A percentile compares a stretch with the other conserved stretches of the same genome.
phyloP scores from a whole-genome alignment of 768 basidiomycete genomes.

The Auricularia heimuer region DNA sequence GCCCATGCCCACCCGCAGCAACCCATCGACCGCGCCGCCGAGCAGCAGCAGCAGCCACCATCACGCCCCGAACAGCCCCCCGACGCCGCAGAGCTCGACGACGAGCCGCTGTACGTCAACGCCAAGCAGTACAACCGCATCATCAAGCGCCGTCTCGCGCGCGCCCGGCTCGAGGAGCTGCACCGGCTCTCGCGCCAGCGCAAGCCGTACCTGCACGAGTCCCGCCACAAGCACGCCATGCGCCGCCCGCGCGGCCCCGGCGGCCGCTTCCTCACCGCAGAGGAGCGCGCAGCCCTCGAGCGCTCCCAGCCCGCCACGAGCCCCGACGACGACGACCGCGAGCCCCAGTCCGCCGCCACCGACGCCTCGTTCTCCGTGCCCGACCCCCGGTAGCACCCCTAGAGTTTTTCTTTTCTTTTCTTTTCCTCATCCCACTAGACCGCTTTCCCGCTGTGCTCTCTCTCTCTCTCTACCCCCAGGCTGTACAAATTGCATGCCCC shows the following conservation, averaged over 20 bases:
- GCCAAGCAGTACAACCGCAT: conserved; percentile 99
- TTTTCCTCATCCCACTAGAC: no score
- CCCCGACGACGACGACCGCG: background rate
- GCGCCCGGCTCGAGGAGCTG: conserved; percentile 87
- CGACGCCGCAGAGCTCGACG: conserved; percentile 45
- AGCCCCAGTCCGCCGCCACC: background rate
- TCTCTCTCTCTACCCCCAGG: no score
- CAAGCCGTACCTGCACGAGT: conserved; percentile 99
- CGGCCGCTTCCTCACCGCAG: conserved; percentile 93
- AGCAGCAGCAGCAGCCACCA: background rate
- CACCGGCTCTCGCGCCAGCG: conserved; percentile 86
- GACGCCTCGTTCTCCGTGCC: background rate
- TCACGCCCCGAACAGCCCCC: background rate
- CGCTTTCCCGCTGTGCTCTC: no score
- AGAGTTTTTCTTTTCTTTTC: no score
- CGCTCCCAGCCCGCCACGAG: background rate
- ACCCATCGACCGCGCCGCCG: background rate
- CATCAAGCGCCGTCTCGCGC: conserved; percentile 84
- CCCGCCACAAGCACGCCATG: conserved; percentile 97
- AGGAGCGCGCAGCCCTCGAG: conserved; percentile 71
- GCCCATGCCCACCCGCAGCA: conserved; percentile 21
- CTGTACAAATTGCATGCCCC: no score
- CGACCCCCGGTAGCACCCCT: background rate
- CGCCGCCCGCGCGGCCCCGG: conserved; percentile 93
- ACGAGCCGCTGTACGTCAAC: conserved; percentile 97